Conservation (phyloP, 2,329 filamentous ascomycete species). For the Amauroascus niger region DNA sequence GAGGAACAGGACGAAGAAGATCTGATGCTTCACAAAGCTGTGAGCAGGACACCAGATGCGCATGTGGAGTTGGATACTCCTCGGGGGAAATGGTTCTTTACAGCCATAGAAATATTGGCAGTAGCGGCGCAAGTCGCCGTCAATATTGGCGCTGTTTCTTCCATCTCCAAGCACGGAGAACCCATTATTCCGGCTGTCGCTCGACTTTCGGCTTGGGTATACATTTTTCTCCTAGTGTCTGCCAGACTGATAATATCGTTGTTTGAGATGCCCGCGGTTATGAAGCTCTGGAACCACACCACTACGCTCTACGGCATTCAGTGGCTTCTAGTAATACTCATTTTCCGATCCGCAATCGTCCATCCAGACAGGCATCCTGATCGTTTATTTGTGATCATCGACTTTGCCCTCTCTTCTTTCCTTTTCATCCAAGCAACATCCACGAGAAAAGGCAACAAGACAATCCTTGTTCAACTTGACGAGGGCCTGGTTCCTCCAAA, state of each 20-base stretch:
- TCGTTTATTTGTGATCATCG: conserved; percentile 56
- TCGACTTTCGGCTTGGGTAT: conserved; percentile 67
- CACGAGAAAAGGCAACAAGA: conserved; percentile 85
- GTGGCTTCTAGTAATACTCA: conserved; percentile 65
- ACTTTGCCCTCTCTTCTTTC: conserved; percentile 66
- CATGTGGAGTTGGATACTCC: conserved; percentile 63
- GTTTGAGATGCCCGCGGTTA: conserved; percentile 54
- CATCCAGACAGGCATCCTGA: conserved; percentile 57
- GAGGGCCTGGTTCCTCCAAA: conserved; percentile 75
- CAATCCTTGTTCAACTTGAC: conserved; percentile 79
- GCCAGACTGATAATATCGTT: conserved; percentile 58
- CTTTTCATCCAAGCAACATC: conserved; percentile 67
- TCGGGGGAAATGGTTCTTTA: conserved; percentile 58
- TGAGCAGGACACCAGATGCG: conserved; percentile 39
- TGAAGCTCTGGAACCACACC: conserved; percentile 85
- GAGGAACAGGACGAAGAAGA: conserved; percentile 42
- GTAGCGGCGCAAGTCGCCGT: conserved; percentile 61
- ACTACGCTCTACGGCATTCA: conserved; percentile 69
- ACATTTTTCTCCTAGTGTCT: conserved; percentile 63
- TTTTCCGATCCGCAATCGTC: conserved; percentile 79
- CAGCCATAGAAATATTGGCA: conserved; percentile 64
- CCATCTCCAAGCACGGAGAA: conserved; percentile 49
- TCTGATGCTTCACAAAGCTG: conserved; percentile 47
- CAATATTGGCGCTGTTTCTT: conserved; percentile 55
- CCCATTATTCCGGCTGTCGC: conserved; percentile 54